Evolutionary conservation across 2,329 filamentous ascomycete genomes (phyloP), one percentile per base, ranked within the genome.

Genomic region (Sarocladium brachiariae): DNA sequence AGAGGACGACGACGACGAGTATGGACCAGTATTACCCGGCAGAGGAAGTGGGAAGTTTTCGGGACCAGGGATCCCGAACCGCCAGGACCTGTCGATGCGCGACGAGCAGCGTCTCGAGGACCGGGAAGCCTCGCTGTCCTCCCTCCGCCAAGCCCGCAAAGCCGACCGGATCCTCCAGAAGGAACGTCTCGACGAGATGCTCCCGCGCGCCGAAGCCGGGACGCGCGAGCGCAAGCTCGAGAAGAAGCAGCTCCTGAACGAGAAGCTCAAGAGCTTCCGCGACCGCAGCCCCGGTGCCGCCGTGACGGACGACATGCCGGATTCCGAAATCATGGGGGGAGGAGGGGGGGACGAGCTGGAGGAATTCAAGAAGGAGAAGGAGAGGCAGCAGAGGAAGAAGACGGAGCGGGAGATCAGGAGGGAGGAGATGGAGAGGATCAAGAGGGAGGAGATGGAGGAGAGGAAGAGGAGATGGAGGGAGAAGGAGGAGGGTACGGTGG

Each of bases 401-500:
- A 89, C 83, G 58, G 90, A 96, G 66, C 69, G 91, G 49, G 89
- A 96, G 73, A 70, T 93, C 14, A 70, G 89, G 53, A 78, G 87
- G 60, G 91, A 96, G 66, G 91, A 95, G 69, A 76, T 89, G 52
- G 70, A 86, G 54, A 71, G 89, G 61, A 89, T 89, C 10, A 80
- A 81, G 61, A 76, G 77, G 53, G 89, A 83, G 43, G 91, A 96
- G 74, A 76, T 90, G 58, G 89, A 95, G 63, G 87, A 90, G 70
- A 78, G 83, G 58, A 63, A 91, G 49, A 73, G 76, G 58, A 81
- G 78, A 56, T 84, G 88, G 66, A 76, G 80, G 60, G 79, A 80
- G 59, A 87, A 89, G 66, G 92, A 97, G 68, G 84, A 90, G 55
- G 82, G 81, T 61, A 95, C 89, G 1, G 89, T 96, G 75, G 81